Evolutionary conservation across 2,329 filamentous ascomycete genomes (phyloP).

Genomic region (Ascocoryne sarcoides): DNA sequence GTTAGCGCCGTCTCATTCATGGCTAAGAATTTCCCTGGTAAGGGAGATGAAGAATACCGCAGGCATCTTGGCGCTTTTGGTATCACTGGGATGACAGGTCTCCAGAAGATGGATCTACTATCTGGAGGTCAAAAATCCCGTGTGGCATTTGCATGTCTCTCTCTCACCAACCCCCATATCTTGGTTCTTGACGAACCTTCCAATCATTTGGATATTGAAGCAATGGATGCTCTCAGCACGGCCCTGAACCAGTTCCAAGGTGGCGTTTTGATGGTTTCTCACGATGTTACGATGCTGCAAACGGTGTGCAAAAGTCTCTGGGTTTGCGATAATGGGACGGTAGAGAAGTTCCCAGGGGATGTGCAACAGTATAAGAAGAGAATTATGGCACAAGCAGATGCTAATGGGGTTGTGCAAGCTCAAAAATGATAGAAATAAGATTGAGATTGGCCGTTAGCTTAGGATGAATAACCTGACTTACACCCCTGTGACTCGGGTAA

Average conservation of each 20-base stretch:
- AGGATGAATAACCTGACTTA: too few relatives aligned
- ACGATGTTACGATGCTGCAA: constrained; percentile 98
- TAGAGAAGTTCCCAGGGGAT: constrained; percentile 92
- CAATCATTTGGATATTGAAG: constrained; percentile 98
- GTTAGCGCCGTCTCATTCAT: constrained; percentile 91
- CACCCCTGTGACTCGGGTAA: too few relatives aligned
- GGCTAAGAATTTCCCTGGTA: constrained; percentile 83
- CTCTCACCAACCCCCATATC: constrained; percentile 89
- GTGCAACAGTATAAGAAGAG: constrained; percentile 97
- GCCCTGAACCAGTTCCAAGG: constrained; percentile 83
- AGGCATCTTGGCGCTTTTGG: constrained; percentile 85
- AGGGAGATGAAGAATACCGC: constrained; percentile 92
- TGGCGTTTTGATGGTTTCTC: constrained; percentile 95
- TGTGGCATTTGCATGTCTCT: constrained; percentile 95
- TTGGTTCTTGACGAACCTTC: constrained; percentile 96
- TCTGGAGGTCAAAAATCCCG: constrained; percentile 98
- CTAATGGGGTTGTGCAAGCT: constrained; percentile 60
- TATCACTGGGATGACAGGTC: constrained; percentile 86
- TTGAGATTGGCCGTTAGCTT: too few relatives aligned
- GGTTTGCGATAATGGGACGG: constrained; percentile 91
- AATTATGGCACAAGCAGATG: constrained; percentile 82
- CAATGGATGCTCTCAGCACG: constrained; percentile 83
- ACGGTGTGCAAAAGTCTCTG: constrained; percentile 90
- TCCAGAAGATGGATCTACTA: constrained; percentile 89
- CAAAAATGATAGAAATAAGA: constrained; percentile 14